These are phyloP conservation scores for Omphalotus guepiniiformis DNA, from an alignment of 768 basidiomycete genomes.

Conservation along the genomic window DNA sequence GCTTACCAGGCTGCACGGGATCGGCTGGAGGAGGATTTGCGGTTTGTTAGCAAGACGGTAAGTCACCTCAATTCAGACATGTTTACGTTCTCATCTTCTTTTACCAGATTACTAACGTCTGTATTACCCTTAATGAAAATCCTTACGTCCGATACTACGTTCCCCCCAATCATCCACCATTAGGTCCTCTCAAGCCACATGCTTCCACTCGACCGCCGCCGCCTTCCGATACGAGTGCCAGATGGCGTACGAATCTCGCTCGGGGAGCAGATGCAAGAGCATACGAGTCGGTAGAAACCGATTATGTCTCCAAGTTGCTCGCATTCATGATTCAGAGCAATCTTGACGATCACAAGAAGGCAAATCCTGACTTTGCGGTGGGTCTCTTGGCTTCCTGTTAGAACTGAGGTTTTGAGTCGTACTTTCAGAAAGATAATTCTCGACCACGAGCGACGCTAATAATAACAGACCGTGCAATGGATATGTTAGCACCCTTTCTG, in stretches of 20 bases:
- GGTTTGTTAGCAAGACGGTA: conserved; percentile 69
- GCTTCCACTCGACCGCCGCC: conserved; percentile 61
- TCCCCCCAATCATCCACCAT: conserved; percentile 74
- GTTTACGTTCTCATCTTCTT: conserved; percentile 1
- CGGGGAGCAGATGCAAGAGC: conserved; percentile 66
- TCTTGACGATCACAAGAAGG: conserved; percentile 83
- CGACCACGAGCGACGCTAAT: conserved; percentile 79
- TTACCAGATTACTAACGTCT: conserved; percentile 77
- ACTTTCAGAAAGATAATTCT: conserved; percentile 50
- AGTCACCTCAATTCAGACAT: conserved; percentile 16
- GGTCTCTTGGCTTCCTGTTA: conserved; percentile 24
- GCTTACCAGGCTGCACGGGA: conserved; percentile 62
- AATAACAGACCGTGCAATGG: conserved; percentile 97
- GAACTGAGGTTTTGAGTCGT: background rate
- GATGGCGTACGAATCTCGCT: conserved; percentile 82
- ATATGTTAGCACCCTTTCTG: conserved; percentile 81
- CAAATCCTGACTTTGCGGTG: conserved; percentile 86
- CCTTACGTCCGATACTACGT: conserved; percentile 92
- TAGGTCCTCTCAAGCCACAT: conserved; percentile 77
- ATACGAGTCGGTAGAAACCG: conserved; percentile 65
- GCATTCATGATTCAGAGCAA: conserved; percentile 82
- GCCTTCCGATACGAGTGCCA: conserved; percentile 55
- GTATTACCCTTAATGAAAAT: conserved; percentile 87
- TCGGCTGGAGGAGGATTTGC: conserved; percentile 84
- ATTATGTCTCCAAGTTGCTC: conserved; percentile 76